A percentile compares a stretch with the other conserved stretches of the same genome.
Evolutionary conservation across 1,284 basidiomycete species (phyloP).

Genomic region (Singerocomus rubriflavus): DNA sequence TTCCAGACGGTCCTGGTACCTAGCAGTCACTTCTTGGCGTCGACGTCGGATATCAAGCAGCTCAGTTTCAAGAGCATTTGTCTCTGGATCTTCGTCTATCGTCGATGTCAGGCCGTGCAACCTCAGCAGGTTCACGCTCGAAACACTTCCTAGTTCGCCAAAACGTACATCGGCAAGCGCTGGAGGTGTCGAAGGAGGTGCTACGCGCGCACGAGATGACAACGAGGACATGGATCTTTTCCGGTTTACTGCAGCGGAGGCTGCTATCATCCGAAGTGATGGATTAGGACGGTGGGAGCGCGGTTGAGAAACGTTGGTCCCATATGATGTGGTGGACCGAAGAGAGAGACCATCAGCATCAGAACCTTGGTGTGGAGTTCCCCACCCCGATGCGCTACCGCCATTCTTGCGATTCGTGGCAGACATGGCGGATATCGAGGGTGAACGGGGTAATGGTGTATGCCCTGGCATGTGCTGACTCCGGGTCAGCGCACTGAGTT

Average conservation of each 20-base stretch:
- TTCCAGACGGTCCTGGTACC: slow-evolving; percentile 65
- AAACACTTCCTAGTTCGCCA: slow-evolving; percentile 39
- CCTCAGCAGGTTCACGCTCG: slow-evolving; percentile 45
- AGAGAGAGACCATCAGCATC: slow-evolving; percentile 30
- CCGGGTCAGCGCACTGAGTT: slow-evolving; percentile 62
- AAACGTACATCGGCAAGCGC: slow-evolving; percentile 22
- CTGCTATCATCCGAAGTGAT: slow-evolving; percentile 23
- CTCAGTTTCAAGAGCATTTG: slow-evolving; percentile 37
- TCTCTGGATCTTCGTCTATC: slow-evolving; percentile 36
- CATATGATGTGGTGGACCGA: slow-evolving; percentile 31
- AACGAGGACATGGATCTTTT: slow-evolving; percentile 51
- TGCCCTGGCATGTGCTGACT: slow-evolving; percentile 39
- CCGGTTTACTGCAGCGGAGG: slow-evolving; percentile 30
- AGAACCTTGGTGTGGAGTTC: slow-evolving; percentile 31
- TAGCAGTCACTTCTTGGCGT: slow-evolving; percentile 57
- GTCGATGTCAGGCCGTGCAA: slow-evolving; percentile 50
- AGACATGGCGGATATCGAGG: slow-evolving; percentile 27
- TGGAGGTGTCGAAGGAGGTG: slow-evolving; percentile 17
- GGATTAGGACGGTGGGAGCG: slow-evolving; percentile 31
- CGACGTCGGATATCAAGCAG: slow-evolving; percentile 61
- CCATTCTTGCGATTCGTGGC: slow-evolving; percentile 22
- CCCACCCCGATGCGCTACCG: slow-evolving; percentile 28
- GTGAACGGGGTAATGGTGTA: slow-evolving; percentile 25
- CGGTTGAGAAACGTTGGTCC: slow-evolving; percentile 34
- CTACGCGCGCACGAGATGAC: slow-evolving; percentile 39